These are phyloP conservation scores for Spathaspora hagerdaliae DNA, from an alignment of 805 yeast species.

Conservation along the genomic window DNA sequence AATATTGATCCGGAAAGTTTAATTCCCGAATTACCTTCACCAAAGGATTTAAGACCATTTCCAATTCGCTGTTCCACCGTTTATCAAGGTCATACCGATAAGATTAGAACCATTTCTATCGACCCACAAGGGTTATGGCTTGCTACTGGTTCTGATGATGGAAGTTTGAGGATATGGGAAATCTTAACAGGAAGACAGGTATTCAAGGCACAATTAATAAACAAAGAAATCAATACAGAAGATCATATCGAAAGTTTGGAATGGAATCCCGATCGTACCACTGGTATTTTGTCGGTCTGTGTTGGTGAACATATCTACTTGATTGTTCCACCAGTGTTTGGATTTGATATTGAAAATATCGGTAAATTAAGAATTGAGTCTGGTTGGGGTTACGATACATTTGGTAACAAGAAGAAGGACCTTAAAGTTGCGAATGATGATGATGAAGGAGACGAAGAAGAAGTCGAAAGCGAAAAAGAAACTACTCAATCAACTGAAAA, in stretches of 20 bases:
- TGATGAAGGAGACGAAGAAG: slow-evolving; percentile 36
- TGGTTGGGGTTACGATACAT: slow-evolving; percentile 85
- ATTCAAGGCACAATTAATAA: slow-evolving; percentile 53
- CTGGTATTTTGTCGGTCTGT: slow-evolving; percentile 79
- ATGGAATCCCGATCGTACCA: slow-evolving; percentile 80
- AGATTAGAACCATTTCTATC: slow-evolving; percentile 74
- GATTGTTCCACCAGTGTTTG: slow-evolving; percentile 87
- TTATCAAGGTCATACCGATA: slow-evolving; percentile 79
- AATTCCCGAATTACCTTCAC: slow-evolving; percentile 94
- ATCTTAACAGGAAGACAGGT: slow-evolving; percentile 92
- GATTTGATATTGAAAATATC: slow-evolving; percentile 77
- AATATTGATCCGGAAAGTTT: slow-evolving; percentile 94
- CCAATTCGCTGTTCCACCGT: slow-evolving; percentile 86
- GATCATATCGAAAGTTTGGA: slow-evolving; percentile 77
- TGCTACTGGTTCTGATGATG: slow-evolving; percentile 98
- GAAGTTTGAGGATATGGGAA: slow-evolving; percentile 95
- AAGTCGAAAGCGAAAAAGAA: slow-evolving; percentile 3
- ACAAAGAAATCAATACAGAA: slow-evolving; percentile 52
- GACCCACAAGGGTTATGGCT: slow-evolving; percentile 92
- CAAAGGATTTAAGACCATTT: slow-evolving; percentile 94
- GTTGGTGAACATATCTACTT: slow-evolving; percentile 79
- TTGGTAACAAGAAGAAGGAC: slow-evolving; percentile 49
- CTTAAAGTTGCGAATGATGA: slow-evolving; percentile 27
- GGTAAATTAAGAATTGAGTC: slow-evolving; percentile 77
- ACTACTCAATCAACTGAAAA: slow-evolving; percentile 5